Conservation (phyloP, 257 asterid genomes). For the Euphrasia confusa region DNA sequence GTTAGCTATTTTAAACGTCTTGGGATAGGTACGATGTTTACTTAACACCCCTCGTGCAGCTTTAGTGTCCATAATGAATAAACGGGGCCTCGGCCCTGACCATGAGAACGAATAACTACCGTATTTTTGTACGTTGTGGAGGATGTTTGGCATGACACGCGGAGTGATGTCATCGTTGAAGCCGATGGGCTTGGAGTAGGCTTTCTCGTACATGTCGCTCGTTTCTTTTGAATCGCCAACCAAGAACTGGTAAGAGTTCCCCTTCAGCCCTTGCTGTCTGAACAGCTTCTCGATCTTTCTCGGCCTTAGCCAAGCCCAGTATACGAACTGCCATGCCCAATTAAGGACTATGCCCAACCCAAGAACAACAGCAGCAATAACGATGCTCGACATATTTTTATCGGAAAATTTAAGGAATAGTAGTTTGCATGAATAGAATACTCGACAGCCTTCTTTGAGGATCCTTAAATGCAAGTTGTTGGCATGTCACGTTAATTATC, state of each 20-base stretch:
- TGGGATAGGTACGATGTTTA: slow-evolving; percentile 13
- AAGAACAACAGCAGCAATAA: background rate
- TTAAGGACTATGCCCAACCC: background rate
- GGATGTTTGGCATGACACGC: slow-evolving; percentile 25
- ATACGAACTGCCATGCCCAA: slow-evolving; percentile 17
- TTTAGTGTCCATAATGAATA: slow-evolving; percentile 15
- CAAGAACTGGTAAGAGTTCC: slow-evolving; percentile 19
- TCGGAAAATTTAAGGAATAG: too few species aligned
- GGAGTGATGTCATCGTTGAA: slow-evolving; percentile 1
- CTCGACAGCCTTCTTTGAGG: too few species aligned
- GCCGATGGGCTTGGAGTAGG: slow-evolving; percentile 6
- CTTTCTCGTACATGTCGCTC: slow-evolving; percentile 13
- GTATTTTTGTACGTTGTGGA: slow-evolving; percentile 7
- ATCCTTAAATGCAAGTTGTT: too few species aligned
- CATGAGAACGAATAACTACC: slow-evolving; percentile 24
- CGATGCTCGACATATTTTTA: too few species aligned
- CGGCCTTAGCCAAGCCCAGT: slow-evolving; percentile 23
- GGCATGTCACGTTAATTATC: too few species aligned
- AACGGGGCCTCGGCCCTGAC: slow-evolving; percentile 24
- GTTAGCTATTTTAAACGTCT: slow-evolving; percentile 15
- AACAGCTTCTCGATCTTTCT: slow-evolving; percentile 17
- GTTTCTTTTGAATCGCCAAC: slow-evolving; percentile 17
- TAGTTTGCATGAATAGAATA: too few species aligned
- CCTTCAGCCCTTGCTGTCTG: slow-evolving; percentile 18
- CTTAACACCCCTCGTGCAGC: slow-evolving; percentile 9